phyloP scores from a whole-genome alignment of 495 filamentous ascomycete species.

The Rhypophila decipiens region DNA sequence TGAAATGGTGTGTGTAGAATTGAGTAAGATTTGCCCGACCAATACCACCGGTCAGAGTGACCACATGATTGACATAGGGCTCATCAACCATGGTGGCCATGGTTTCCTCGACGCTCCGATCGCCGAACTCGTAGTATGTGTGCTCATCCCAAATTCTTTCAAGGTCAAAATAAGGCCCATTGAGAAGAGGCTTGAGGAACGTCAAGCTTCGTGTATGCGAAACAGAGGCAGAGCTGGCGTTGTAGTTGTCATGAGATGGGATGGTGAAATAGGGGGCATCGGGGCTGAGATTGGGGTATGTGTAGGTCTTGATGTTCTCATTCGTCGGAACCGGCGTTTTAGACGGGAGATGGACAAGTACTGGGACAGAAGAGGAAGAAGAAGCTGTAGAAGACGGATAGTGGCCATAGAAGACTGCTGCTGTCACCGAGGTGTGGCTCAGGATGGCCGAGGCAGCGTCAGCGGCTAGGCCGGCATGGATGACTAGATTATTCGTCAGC shows the following conservation, averaged over 20 bases:
- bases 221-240: conserved; percentile 29
- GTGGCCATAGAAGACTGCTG: no score
- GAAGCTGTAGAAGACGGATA: no score
- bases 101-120: conserved; percentile 45
- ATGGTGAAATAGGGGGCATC: conserved; percentile 26
- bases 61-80: conserved; percentile 56
- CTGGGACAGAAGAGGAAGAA: no score
- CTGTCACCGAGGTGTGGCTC: neutral
- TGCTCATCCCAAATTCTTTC: conserved; percentile 58
- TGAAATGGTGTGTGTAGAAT: conserved; percentile 73
- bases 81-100: conserved; percentile 56
- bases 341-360: conserved; percentile 14
- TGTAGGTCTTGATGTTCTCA: conserved; percentile 3
- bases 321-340: neutral
- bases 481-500: neutral
- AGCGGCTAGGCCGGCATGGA: neutral
- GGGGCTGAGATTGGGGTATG: conserved; percentile 29
- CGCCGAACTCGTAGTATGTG: conserved; percentile 47
- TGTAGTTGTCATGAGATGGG: conserved; percentile 35
- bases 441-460: neutral
- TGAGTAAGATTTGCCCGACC: conserved; percentile 57
- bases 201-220: conserved; percentile 46
- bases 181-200: conserved; percentile 45
- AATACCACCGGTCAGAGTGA: conserved; percentile 63
- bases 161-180: conserved; percentile 52